Percentiles rank a stretch among this genome's conserved stretches.
phyloP scores from a whole-genome alignment of 148 eudicot species.

The Amaranthus cruentus region DNA sequence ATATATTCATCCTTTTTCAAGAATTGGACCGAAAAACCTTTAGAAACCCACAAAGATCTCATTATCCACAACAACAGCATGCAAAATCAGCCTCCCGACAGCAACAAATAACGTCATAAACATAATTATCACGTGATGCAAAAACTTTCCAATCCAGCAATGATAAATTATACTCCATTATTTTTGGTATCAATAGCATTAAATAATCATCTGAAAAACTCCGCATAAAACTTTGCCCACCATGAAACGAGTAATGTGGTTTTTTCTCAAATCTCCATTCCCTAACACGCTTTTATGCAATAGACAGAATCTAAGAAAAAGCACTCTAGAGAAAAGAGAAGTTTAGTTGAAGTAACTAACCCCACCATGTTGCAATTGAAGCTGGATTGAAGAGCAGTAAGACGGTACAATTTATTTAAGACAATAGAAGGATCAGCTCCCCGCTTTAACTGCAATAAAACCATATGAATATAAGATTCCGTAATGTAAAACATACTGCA shows the following conservation, averaged over 20 bases:
- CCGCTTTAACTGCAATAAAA: constrained; percentile 77
- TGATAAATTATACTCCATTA: neutral
- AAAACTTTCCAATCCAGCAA: neutral
- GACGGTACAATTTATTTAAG: constrained; percentile 84
- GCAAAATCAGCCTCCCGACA: too few relatives aligned
- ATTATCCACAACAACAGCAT: too few relatives aligned
- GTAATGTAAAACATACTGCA: neutral
- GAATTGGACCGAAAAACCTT: too few relatives aligned
- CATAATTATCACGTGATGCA: neutral
- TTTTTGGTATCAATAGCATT: neutral
- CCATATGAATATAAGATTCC: constrained; percentile 1
- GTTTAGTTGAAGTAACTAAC: constrained; percentile 36
- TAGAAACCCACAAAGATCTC: too few relatives aligned
- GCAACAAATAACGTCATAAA: too few relatives aligned
- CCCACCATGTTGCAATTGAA: constrained; percentile 99
- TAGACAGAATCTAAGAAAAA: neutral
- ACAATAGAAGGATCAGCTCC: constrained; percentile 86
- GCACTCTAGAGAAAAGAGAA: neutral
- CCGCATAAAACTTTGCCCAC: neutral
- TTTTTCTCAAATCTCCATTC: neutral
- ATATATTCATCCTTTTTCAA: too few relatives aligned
- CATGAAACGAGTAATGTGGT: constrained; percentile 7
- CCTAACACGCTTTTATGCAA: neutral
- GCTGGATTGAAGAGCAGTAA: constrained; percentile 83
- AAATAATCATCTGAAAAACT: neutral